Conservation (phyloP, 176 grass and related monocot genomes). For the Ensete ventricosum region DNA sequence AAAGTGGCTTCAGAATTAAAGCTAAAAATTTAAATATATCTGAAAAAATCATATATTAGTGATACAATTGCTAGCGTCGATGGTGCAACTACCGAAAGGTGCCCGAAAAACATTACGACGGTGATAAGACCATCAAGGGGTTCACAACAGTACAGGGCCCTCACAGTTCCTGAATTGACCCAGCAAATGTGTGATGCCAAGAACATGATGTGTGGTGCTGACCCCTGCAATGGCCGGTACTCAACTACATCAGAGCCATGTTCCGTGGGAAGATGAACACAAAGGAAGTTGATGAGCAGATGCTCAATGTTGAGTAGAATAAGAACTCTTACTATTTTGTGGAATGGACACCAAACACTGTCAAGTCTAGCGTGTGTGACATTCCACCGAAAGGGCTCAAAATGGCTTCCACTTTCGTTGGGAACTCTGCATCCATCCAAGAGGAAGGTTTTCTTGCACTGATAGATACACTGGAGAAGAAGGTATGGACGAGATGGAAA, state of each 20-base stretch:
- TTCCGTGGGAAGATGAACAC: slow-evolving; percentile 79
- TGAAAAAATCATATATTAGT: no score
- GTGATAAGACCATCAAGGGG: no score
- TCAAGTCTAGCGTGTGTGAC: slow-evolving; percentile 7
- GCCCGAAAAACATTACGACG: no score
- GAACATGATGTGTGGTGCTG: no score
- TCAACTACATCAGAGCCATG: slow-evolving; percentile 54
- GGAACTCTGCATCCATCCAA: slow-evolving; percentile 5
- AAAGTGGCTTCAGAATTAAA: no score
- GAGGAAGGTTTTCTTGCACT: slow-evolving; percentile 28
- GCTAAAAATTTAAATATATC: no score
- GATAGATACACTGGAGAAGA: slow-evolving; percentile 22
- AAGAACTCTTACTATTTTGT: slow-evolving; percentile 14
- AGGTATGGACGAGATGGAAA: slow-evolving; percentile 30
- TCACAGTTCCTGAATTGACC: no score
- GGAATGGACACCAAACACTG: slow-evolving; percentile 15
- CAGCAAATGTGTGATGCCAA: no score
- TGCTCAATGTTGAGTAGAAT: slow-evolving; percentile 10
- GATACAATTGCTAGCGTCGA: no score
- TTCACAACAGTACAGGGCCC: no score
- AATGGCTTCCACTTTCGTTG: slow-evolving; percentile 3
- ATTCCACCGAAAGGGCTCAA: neutral
- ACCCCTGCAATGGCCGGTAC: neutral
- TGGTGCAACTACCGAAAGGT: no score
- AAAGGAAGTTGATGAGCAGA: slow-evolving; percentile 13